Evolutionary conservation across 225 moss, liverwort and hornwort genomes (phyloP), one percentile per base, ranked within the genome.

Genomic region (Bryum argenteum): DNA sequence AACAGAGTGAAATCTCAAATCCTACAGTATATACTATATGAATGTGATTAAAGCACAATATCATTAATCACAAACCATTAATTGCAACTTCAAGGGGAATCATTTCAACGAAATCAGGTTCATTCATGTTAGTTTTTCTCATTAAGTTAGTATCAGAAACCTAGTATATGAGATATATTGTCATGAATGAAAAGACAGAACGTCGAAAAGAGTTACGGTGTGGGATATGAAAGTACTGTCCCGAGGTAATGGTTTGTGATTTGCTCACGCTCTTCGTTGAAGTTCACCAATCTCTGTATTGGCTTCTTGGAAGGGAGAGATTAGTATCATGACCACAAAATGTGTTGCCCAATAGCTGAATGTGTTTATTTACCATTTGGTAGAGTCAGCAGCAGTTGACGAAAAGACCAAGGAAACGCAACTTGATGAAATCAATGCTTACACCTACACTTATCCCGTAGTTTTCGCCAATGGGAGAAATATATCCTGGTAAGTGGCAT

Each of bases 381-480:
- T 41, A 75, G 61, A 52, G 69, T 66, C 63, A 18, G 75, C 61
- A 45, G 82, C 71, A 62, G 75, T 75, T 66, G 81, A 69, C 24
- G 71, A 37, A 47, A 60, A 77, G 63, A 71, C 59, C 28, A 70
- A n/a, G 63, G 81, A 87, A 52, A 72, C 84, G 70, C 90, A 91
- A 89, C 84, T 85, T 68, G 98, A 98, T 80, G 84, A 73, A 66
- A 82, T 94, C 75, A 98, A 98, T 44, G 90, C 94, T 19, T 98
- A 94, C 24, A 72, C 66, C 43, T 98, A 92, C 73, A 74, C 73
- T 11, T 98, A 92, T 71, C 92, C 98, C 12, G 21, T 91, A 37
- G 70, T 41, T 56, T 24, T 78, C 72, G 88, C 71, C 61, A 75
- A 78, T 74, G 77, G 86, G 52, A 77, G 45, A 51, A 57, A 69